Evolutionary conservation across 1,139 yeast species (phyloP).

Genomic region (Saccharomyces hybrid): DNA sequence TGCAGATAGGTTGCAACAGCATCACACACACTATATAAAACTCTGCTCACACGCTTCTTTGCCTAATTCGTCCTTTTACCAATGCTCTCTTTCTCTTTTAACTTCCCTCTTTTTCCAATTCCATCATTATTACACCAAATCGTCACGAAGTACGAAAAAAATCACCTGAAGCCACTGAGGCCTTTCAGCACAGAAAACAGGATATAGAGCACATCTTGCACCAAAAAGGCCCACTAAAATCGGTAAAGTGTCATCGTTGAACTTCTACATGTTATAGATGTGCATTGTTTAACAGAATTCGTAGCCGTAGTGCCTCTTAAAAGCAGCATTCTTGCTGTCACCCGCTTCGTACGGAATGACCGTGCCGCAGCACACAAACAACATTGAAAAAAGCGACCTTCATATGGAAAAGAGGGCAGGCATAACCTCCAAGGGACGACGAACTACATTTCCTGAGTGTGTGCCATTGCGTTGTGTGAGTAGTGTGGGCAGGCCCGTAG

Average conservation of each 20-base stretch:
- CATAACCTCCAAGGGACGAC: neutral
- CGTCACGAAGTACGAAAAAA: neutral
- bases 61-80: too few relatives aligned
- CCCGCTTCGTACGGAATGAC: neutral
- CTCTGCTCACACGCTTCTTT: neutral
- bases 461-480: neutral
- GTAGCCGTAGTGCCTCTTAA: neutral
- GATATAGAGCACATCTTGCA: neutral
- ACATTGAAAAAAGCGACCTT: neutral
- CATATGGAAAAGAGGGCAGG: neutral
- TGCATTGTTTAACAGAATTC: too few relatives aligned
- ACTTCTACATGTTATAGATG: neutral
- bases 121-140: neutral
- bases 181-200: neutral
- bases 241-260: neutral
- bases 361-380: neutral
- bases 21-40: neutral
- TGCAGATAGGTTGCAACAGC: neutral
- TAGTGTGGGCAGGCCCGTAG: slow-evolving; percentile 1
- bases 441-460: neutral
- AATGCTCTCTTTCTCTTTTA: neutral
- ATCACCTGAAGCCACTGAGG: neutral
- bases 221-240: neutral
- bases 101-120: neutral
- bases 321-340: neutral